phyloP scores from a whole-genome alignment of 192 early-diverging fungal genomes.

The Backusella australiensis region DNA sequence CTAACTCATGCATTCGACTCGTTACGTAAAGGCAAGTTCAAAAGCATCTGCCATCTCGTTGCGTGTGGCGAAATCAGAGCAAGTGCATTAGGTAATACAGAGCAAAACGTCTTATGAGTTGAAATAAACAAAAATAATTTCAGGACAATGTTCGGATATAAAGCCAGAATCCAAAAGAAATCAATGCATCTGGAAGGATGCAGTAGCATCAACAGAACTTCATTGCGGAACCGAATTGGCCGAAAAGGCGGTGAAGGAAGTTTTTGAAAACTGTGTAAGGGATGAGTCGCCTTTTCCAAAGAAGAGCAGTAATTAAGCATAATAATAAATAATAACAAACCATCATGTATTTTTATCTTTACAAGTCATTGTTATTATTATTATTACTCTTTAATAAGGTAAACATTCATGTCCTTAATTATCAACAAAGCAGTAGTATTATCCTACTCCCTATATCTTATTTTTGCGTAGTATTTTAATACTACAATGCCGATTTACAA shows the following conservation, averaged over 20 bases:
- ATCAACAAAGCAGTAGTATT: background rate
- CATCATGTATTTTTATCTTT: background rate
- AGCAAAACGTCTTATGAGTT: background rate
- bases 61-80: constrained; percentile 40
- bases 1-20: constrained; percentile 39
- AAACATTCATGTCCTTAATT: background rate
- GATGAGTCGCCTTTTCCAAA: constrained; percentile 32
- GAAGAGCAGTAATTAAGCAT: background rate
- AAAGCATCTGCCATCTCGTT: constrained; percentile 26
- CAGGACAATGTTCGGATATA: constrained; percentile 32
- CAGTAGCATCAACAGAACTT: constrained; percentile 25
- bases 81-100: constrained; percentile 22
- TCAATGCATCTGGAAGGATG: constrained; percentile 32
- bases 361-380: too few species aligned
- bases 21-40: constrained; percentile 28
- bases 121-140: background rate
- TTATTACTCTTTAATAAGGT: too few species aligned
- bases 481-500: background rate
- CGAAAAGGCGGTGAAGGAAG: constrained; percentile 21
- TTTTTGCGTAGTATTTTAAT: background rate
- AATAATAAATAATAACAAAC: background rate
- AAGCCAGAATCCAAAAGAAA: constrained; percentile 12
- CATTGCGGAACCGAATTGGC: constrained; percentile 27
- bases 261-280: constrained; percentile 31
- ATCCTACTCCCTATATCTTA: background rate